Evolutionary conservation across 2,329 filamentous ascomycete genomes (phyloP).

Genomic region (Neofusicoccum laricinum): DNA sequence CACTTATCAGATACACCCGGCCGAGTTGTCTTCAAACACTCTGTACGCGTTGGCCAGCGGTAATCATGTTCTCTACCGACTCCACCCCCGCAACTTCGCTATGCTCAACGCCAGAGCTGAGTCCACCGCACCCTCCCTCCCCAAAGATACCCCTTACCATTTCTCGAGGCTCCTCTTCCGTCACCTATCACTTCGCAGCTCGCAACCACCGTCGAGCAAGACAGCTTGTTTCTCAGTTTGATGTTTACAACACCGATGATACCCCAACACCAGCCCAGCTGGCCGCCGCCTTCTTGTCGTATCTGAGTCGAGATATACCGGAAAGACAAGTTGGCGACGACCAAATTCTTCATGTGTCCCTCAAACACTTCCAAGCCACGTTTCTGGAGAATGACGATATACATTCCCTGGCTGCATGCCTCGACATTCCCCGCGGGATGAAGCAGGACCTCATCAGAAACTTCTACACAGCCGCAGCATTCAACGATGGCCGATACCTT

Average conservation of each 20-base stretch:
- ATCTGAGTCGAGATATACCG: not conserved
- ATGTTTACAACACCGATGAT: not conserved
- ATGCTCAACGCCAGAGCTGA: not conserved
- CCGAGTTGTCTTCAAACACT: not conserved
- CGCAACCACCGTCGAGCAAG: not conserved
- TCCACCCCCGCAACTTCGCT: not conserved
- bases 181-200: not conserved
- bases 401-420: not conserved
- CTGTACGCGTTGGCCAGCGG: not conserved
- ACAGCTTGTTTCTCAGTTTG: not conserved
- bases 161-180: not conserved
- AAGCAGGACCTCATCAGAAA: slow-evolving; percentile 20
- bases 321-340: not conserved
- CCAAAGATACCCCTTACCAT: not conserved
- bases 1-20: not conserved
- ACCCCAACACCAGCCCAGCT: not conserved
- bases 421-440: not conserved
- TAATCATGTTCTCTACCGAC: not conserved
- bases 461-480: slow-evolving; percentile 18
- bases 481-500: not conserved
- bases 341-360: not conserved
- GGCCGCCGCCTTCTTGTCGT: not conserved
- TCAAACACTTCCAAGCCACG: not conserved
- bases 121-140: not conserved
- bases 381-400: slow-evolving; percentile 1